Evolutionary conservation across 2,329 filamentous ascomycete genomes (phyloP), one percentile per base, ranked within the genome.

Genomic region (Bisporella sp.): DNA sequence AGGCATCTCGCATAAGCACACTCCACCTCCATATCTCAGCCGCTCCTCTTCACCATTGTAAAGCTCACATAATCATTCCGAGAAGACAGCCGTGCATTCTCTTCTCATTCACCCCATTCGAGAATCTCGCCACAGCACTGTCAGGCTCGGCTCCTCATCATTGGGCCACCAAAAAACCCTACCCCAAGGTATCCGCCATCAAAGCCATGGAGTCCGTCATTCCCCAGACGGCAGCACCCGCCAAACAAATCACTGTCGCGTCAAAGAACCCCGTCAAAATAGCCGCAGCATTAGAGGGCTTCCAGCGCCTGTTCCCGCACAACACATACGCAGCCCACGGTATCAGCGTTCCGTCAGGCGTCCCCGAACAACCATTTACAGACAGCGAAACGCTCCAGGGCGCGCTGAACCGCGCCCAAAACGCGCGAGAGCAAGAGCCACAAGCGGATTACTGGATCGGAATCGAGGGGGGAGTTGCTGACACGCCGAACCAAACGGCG

Each of bases 201-300:
- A 21, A 21, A 3, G 21, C 21, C 8, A 43, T 43, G 41, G 28
- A 21, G n/a, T 43, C 29, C n/a, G 28, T 6, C 13, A 43, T 12
- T 6, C 29, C 13, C 5, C 41, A 43, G n/a, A 37, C 30, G 21
- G 30, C 48, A 41, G 31, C 43, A 41, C 11, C 41, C 5, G 37
- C 42, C 9, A 48, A 50, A 31, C 45, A 46, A 40, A 54, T 65
- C 62, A 50, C 71, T 33, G 62, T 71, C 5, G 66, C 69, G 6
- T 72, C 70, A 13, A 62, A 62, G 11, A 72, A 72, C 52, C 67
- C 68, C 32, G 63, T 70, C 58, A 73, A 72, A 48, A 65, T 70
- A 49, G 62, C 53, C 8, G 70, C 70, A 31, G 57, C 69, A 6
- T 58, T 56, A 5, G 53, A 66, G 31, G 70, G 68, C 44, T 72